Evolutionary conservation across 129 eudicot species (phyloP).

Genomic region (Chrysanthemum makinoi): DNA sequence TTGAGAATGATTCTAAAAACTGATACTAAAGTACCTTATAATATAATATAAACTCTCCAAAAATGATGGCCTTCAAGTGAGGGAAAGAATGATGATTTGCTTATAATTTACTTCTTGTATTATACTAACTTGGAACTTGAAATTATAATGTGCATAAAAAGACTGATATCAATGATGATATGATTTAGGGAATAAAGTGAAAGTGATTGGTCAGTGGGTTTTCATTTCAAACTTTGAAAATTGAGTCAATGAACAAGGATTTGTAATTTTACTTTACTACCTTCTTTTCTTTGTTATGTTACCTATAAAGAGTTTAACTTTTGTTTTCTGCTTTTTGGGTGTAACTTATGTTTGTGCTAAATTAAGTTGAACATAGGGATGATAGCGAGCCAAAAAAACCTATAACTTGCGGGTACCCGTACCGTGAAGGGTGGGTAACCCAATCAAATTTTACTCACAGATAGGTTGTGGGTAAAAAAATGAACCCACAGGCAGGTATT

Average conservation of each 20-base stretch:
- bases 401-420: too few species aligned
- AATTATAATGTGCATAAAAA: constrained; percentile 18
- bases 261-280: background rate
- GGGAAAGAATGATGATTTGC: constrained; percentile 25
- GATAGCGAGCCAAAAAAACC: too few species aligned
- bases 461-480: too few species aligned
- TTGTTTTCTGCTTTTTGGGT: too few species aligned
- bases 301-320: too few species aligned
- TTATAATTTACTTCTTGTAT: constrained; percentile 10
- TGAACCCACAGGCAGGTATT: too few species aligned
- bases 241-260: background rate
- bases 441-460: too few species aligned
- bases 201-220: background rate
- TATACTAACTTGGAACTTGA: background rate
- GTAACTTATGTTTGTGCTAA: too few species aligned
- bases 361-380: too few species aligned
- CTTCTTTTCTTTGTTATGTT: background rate
- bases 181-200: constrained; percentile 1
- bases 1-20: constrained; percentile 1
- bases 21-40: constrained; percentile 3
- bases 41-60: background rate
- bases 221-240: background rate
- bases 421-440: too few species aligned
- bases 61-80: constrained; percentile 16
- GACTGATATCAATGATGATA: constrained; percentile 8